Evolutionary conservation across 2,329 filamentous ascomycete genomes (phyloP), one percentile per base, ranked within the genome.

Genomic region (Nigrospora osmanthi): DNA sequence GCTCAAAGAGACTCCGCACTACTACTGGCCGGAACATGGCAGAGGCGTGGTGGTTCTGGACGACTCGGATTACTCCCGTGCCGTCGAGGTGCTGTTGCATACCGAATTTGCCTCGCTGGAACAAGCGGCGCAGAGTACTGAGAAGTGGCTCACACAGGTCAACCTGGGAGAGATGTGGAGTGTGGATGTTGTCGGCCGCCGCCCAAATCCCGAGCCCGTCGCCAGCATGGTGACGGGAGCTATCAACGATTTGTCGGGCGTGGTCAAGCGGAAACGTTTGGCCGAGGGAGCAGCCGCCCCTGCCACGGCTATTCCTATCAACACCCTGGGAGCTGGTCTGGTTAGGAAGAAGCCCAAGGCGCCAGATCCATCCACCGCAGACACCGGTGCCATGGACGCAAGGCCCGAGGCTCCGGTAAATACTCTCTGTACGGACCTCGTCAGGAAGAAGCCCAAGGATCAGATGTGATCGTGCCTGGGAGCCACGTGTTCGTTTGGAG

Each of bases 51-150:
- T 79, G 15, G 70, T 87, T 11, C 72, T 89, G 3, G 73, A 78
- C 12, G 78, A 84, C 17, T 67, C 70, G 23, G 73, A 76, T 40
- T 89, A 89, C 63, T 80, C 81, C 50, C 77, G 84, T 11, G 77
- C 81, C 10, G 72, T 80, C 16, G 85, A 89, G 52, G 65, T 88
- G 11, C 69, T 93, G 0, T 72, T 90, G 6, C 79, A 84, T 47
- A 75, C 89, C 0, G 85, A 89, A 60, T 93, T 93, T 61, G 72
- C 79, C 1, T 83, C 75, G 10, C 62, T 81, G 4, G 75, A 78
- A 11, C 76, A 83, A 40, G 81, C 84, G 0, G 68, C 67, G 2
- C 70, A 71, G 31, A 88, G 85, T 55, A 87, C 86, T 3, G 67
- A 64, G 42, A 78, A 84, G 43, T 93, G 87, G 86, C 71, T 81